Percentiles rank a stretch among this genome's conserved stretches.
Evolutionary conservation across 192 early-diverging fungal genomes (phyloP).

Genomic region (Funneliformis mosseae): DNA sequence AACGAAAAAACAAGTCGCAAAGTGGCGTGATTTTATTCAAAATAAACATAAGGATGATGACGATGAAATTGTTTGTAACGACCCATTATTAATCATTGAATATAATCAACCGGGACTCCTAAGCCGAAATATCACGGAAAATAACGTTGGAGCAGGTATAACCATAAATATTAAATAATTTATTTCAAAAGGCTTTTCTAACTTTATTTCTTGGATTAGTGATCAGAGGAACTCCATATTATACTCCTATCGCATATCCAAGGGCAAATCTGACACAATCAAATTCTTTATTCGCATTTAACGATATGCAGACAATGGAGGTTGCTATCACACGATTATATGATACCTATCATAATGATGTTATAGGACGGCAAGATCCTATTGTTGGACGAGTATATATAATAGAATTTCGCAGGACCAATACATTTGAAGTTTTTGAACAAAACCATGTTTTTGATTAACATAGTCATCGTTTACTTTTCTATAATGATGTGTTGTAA

Average conservation of each 20-base stretch:
- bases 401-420: neutral
- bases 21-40: no score
- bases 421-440: conserved; percentile 11
- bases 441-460: neutral
- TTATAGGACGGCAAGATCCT: conserved; percentile 1
- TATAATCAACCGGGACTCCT: conserved; percentile 17
- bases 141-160: neutral
- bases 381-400: conserved; percentile 10
- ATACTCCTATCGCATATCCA: neutral
- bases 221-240: neutral
- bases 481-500: no score
- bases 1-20: no score
- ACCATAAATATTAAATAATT: conserved; percentile 10
- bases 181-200: neutral
- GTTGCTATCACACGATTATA: neutral
- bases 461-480: neutral
- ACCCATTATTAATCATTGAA: conserved; percentile 26
- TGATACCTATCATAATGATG: neutral
- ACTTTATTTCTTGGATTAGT: conserved; percentile 12
- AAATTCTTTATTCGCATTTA: conserved; percentile 2
- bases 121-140: conserved; percentile 8
- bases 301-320: neutral
- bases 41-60: no score
- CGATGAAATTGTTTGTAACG: neutral
- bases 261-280: neutral